Percentiles rank a stretch among this genome's conserved stretches.
Conservation (phyloP, 139 green algal species). For the Coelastrella sp. region DNA sequence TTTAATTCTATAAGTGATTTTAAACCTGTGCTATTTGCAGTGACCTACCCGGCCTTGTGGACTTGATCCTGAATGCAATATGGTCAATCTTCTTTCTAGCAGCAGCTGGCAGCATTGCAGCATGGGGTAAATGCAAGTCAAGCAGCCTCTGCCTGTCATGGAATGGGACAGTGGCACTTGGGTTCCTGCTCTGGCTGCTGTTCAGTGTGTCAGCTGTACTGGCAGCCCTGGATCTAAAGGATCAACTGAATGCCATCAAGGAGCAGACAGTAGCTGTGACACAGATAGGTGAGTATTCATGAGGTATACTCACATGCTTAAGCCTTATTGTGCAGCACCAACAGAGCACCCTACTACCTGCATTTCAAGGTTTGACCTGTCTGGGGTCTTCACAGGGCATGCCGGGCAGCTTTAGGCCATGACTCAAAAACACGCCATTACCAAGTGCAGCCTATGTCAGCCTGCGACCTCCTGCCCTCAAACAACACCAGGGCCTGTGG, state of each 20-base stretch:
- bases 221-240: conserved; percentile 28
- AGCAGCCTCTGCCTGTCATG: conserved; percentile 9
- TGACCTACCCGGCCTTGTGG: conserved; percentile 35
- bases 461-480: neutral
- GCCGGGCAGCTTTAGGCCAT: no score
- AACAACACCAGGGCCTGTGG: neutral
- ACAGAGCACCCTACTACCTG: neutral
- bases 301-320: no score
- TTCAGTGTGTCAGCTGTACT: conserved; percentile 15
- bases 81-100: conserved; percentile 37
- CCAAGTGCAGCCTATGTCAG: neutral
- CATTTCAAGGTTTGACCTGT: no score
- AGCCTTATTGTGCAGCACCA: neutral
- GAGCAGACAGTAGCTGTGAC: neutral
- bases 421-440: no score
- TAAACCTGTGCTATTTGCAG: neutral
- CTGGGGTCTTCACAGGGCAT: no score
- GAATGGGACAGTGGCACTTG: conserved; percentile 22
- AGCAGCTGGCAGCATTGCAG: neutral
- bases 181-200: conserved; percentile 33
- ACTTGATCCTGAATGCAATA: conserved; percentile 16
- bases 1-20: neutral
- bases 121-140: conserved; percentile 30
- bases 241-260: conserved; percentile 1
- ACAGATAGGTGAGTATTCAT: neutral